These are phyloP conservation scores for Fusarium azukiicola DNA, from an alignment of 2,329 filamentous ascomycete species.

Conservation along the genomic window DNA sequence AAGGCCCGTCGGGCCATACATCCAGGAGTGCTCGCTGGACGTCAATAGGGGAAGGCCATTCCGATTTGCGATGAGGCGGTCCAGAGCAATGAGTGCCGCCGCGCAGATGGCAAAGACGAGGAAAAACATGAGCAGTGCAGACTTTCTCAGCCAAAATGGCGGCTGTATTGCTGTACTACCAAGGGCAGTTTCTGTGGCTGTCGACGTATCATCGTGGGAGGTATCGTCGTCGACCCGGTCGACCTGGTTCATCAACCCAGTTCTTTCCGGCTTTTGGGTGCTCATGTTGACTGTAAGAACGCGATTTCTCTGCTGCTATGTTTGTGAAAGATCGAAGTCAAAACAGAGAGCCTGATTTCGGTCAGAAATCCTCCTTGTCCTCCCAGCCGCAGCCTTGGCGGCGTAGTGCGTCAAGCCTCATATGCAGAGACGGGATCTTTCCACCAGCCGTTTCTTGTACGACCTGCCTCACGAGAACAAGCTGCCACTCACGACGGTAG, in stretches of 20 bases:
- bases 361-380: not conserved
- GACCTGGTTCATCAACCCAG: not conserved
- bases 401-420: no score
- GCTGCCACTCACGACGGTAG: no score
- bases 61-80: not conserved
- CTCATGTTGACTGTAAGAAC: no score
- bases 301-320: not conserved
- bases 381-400: not conserved
- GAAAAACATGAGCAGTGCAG: not conserved
- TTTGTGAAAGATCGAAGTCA: not conserved
- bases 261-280: not conserved
- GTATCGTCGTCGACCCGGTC: not conserved
- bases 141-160: not conserved
- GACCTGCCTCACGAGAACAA: no score
- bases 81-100: not conserved
- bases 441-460: no score
- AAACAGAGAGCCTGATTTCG: not conserved
- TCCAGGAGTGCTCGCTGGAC: conserved; percentile 8
- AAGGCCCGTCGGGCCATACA: not conserved
- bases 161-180: not conserved
- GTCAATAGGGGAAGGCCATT: not conserved
- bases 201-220: not conserved
- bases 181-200: not conserved
- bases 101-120: not conserved
- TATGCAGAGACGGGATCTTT: no score